Evolutionary conservation across 169 alveolate species (phyloP), one percentile per base, ranked within the genome.

Genomic region (Plasmodium malariae): DNA sequence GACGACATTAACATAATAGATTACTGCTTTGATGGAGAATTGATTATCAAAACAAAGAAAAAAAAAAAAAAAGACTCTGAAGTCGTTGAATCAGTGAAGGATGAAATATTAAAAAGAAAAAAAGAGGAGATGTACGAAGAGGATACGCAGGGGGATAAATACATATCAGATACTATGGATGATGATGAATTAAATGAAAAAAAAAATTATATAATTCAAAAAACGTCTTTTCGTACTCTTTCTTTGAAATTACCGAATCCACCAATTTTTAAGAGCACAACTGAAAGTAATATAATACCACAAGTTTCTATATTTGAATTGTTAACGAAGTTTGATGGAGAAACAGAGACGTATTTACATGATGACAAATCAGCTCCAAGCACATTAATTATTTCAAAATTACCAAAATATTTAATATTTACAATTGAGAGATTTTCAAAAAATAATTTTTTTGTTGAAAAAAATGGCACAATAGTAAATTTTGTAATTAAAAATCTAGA

Each of bases 401-500:
- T 97, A 11, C 99, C 99, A 0, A 94, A 94, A 87, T 98, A 97
- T 87, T 89, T 98, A 48, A 93, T 98, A 17, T 88, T 98, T 72
- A 98, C 97, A 54, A 92, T 97, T 70, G 96, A 97, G 80, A 94
- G 99, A 88, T 98, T 98, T 94, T 93, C 97, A 14, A 97, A 96
- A 86, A 97, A 98, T 94, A 97, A 98, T 85, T 98, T 97, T 95
- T 98, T 97, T 93, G 92, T 97, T 34, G 99, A 99, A 91, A 99
- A 99, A 94, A 99, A 99, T 76, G 99, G 99, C n/a, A 98, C 99
- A n/a, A 96, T 99, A 68, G 99, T 98, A 80, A 97, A 98, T 55
- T 98, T 99, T 88, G 99, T 99, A 7, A 89, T 98, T 67, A 98
- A 97, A 73, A 96, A 97, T 88, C 93, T 98, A 32, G 99, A 97